Conservation (phyloP, 352 stramenopile species). For the Aphanomyces euteiches region DNA sequence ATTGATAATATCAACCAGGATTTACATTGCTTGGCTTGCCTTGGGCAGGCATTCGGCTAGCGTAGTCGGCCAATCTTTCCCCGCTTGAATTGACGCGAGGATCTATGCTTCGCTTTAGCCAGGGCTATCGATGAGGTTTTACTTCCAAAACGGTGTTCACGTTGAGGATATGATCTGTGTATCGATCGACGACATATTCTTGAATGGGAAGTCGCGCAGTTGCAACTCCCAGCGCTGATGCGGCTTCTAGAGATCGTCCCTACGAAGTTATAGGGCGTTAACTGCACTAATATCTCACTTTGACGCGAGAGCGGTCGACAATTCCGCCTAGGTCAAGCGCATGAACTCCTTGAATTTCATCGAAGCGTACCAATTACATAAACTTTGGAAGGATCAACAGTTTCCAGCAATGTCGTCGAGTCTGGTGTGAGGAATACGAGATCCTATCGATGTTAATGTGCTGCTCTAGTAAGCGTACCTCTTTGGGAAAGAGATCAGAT, state of each 20-base stretch:
- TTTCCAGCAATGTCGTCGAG: constrained; percentile 55
- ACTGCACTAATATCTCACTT: constrained; percentile 4
- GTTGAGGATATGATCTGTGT: constrained; percentile 71
- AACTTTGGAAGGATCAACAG: constrained; percentile 58
- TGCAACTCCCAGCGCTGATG: constrained; percentile 43
- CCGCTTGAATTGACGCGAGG: constrained; percentile 7
- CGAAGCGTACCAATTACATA: constrained; percentile 57
- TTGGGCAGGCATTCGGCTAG: constrained; percentile 19
- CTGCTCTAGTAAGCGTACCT: constrained; percentile 27
- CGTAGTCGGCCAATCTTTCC: constrained; percentile 2
- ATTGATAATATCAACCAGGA: background rate
- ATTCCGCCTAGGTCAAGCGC: constrained; percentile 39
- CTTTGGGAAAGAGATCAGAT: constrained; percentile 38
- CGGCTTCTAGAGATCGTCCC: constrained; percentile 54
- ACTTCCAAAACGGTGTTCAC: constrained; percentile 69
- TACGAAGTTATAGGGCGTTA: constrained; percentile 24
- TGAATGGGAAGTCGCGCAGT: constrained; percentile 70
- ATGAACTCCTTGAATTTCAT: background rate
- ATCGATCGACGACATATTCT: constrained; percentile 56
- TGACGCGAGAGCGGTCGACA: constrained; percentile 61
- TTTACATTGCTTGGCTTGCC: constrained; percentile 6
- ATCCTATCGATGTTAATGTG: constrained; percentile 31
- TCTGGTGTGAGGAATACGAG: constrained; percentile 76
- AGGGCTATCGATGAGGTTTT: background rate
- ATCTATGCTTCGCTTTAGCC: background rate